phyloP scores from a whole-genome alignment of 176 grass and related monocot genomes.

The Carex littledalei region DNA sequence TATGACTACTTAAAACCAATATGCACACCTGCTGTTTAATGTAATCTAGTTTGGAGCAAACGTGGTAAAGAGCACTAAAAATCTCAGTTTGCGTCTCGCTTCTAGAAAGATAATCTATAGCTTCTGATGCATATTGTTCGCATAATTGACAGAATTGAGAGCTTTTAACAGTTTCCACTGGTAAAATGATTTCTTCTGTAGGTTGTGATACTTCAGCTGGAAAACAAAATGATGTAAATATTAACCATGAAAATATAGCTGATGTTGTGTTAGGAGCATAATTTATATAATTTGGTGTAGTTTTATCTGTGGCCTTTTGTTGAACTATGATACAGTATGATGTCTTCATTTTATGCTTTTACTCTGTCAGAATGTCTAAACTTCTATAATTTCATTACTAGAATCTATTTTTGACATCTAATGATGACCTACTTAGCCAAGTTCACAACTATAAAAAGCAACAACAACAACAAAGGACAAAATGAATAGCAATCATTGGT shows the following conservation, averaged over 20 bases:
- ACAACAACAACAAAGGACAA: neutral
- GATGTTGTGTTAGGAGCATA: neutral
- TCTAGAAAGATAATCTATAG: conserved; percentile 9
- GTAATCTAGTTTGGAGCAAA: conserved; percentile 20
- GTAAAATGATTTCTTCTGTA: conserved; percentile 15
- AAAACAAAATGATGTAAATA: conserved; percentile 1
- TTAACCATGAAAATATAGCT: neutral
- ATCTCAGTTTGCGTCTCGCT: conserved; percentile 11
- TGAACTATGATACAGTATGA: neutral
- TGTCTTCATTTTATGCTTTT: neutral
- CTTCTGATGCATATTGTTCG: conserved; percentile 22
- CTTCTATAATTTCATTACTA: neutral
- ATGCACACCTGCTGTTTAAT: conserved; percentile 20
- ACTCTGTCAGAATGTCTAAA: neutral
- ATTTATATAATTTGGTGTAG: neutral
- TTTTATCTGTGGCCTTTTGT: neutral
- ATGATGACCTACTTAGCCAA: neutral
- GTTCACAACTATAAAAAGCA: neutral
- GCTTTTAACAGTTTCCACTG: conserved; percentile 18
- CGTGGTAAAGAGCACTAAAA: conserved; percentile 11
- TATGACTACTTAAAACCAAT: neutral
- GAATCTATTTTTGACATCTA: neutral
- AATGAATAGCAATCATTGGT: neutral
- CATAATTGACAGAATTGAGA: conserved; percentile 20
- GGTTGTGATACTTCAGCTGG: conserved; percentile 4